phyloP scores from a whole-genome alignment of 2,329 filamentous ascomycete genomes.

The Aspergillus glaucus region DNA sequence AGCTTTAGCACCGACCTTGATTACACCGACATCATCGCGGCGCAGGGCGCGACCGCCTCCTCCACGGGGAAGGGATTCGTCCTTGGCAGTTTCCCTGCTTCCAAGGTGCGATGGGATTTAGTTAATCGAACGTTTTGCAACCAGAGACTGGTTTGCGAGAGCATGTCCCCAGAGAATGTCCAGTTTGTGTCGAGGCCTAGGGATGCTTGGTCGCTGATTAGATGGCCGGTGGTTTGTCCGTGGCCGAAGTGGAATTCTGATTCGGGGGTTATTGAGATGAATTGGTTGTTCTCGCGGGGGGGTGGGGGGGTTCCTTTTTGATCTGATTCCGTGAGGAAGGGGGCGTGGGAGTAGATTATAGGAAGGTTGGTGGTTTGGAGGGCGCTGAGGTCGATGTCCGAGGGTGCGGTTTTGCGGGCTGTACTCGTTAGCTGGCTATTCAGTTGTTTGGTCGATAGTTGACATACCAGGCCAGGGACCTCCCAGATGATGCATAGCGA shows the following conservation, averaged over 20 bases:
- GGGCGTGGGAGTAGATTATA: too few species aligned
- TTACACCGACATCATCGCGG: not conserved
- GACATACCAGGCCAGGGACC: too few species aligned
- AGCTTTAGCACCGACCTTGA: not conserved
- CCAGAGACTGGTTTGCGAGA: conserved; percentile 51
- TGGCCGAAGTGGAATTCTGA: conserved; percentile 57
- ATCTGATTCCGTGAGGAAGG: too few species aligned
- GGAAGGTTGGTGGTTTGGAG: too few species aligned
- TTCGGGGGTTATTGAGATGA: conserved; percentile 52
- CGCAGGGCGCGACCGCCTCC: not conserved
- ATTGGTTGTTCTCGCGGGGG: too few species aligned
- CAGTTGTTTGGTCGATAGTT: too few species aligned
- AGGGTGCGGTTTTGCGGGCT: too few species aligned
- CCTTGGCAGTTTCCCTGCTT: not conserved
- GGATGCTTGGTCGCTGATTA: conserved; percentile 46
- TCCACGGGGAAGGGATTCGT: not conserved
- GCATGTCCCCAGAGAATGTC: conserved; percentile 46
- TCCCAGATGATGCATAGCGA: too few species aligned
- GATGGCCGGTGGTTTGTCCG: conserved; percentile 39
- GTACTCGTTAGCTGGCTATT: too few species aligned
- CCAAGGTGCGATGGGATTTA: not conserved
- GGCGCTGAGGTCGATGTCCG: too few species aligned
- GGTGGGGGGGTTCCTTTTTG: too few species aligned
- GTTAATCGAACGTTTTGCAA: conserved; percentile 33
- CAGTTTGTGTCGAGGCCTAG: conserved; percentile 53